These are phyloP conservation scores for Trichoderma asperellum DNA, from an alignment of 2,329 filamentous ascomycete species.

Conservation along the genomic window DNA sequence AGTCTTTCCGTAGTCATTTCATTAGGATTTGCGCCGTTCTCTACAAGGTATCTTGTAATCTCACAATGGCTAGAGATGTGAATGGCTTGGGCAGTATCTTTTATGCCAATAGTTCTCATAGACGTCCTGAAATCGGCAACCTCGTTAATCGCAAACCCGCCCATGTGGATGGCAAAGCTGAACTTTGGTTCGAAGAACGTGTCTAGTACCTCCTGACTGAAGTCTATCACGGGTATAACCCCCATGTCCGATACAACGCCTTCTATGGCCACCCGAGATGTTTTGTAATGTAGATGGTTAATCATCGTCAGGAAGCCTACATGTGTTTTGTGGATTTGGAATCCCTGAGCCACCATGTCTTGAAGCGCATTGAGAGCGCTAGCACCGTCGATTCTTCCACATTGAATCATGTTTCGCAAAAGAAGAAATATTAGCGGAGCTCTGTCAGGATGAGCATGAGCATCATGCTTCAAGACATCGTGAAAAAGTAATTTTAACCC, in stretches of 20 bases:
- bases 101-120: rapidly evolving
- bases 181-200: background rate
- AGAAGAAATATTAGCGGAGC: background rate
- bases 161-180: background rate
- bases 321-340: background rate
- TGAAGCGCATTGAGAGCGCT: background rate
- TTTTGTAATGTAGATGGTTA: background rate
- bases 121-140: background rate
- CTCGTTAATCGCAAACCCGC: rapidly evolving
- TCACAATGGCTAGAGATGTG: background rate
- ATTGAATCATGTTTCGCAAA: background rate
- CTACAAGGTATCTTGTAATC: background rate
- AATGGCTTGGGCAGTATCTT: background rate
- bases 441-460: background rate
- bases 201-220: background rate
- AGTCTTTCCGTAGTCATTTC: background rate
- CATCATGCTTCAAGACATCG: background rate
- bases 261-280: too few relatives aligned
- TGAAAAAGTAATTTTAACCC: background rate
- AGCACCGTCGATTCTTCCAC: background rate
- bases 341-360: background rate
- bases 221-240: too few relatives aligned
- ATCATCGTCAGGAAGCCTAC: background rate
- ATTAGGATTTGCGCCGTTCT: background rate
- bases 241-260: background rate